Conservation (phyloP, 257 asterid species). For the Asclepias syriaca region DNA sequence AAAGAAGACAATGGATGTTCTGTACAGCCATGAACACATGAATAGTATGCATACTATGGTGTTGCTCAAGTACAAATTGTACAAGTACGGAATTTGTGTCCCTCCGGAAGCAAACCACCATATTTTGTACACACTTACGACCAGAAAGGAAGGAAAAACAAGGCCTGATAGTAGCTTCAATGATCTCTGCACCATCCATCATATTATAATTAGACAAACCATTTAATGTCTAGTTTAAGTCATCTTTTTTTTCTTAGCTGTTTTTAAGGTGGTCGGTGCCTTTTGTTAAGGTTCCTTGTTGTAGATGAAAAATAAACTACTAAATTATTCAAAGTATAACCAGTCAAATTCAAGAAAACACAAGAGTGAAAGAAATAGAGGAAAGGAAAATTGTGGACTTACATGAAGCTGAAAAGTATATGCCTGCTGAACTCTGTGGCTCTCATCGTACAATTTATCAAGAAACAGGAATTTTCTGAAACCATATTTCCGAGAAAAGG, state of each 20-base stretch:
- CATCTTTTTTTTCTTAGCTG: neutral
- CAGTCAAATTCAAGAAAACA: neutral
- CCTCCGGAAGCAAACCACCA: slow-evolving; percentile 96
- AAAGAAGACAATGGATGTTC: slow-evolving; percentile 66
- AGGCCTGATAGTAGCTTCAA: slow-evolving; percentile 72
- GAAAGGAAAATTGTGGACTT: slow-evolving; percentile 16
- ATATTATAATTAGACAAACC: neutral
- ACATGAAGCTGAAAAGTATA: slow-evolving; percentile 66
- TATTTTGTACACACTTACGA: slow-evolving; percentile 62
- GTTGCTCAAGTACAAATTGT: slow-evolving; percentile 55
- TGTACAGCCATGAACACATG: slow-evolving; percentile 79
- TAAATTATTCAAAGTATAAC: neutral
- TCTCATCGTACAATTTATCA: slow-evolving; percentile 60
- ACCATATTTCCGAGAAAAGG: slow-evolving; percentile 62
- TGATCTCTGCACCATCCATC: slow-evolving; percentile 55
- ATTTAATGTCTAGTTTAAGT: neutral
- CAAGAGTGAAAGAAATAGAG: too few species aligned
- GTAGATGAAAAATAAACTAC: neutral
- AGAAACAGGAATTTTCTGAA: slow-evolving; percentile 68
- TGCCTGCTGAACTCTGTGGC: slow-evolving; percentile 62
- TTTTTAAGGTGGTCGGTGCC: neutral
- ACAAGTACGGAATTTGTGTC: slow-evolving; percentile 65
- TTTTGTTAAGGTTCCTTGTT: neutral
- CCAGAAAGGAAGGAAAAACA: slow-evolving; percentile 76
- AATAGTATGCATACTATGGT: slow-evolving; percentile 48